Base-by-base conservation (phyloP, 768 basidiomycete genomes). In the Pulveroboletus sp. region DNA sequence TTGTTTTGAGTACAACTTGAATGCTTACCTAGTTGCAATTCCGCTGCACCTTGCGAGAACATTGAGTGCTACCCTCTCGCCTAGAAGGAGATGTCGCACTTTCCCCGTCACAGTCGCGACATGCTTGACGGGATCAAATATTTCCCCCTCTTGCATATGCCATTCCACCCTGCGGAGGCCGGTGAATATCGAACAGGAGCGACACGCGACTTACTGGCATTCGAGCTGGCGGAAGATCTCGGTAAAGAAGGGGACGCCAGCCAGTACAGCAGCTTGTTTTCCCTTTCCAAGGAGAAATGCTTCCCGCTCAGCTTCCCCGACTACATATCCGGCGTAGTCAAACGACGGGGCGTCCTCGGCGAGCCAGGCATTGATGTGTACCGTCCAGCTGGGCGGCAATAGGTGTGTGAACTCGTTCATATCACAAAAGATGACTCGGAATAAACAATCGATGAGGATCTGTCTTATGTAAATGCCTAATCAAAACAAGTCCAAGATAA, bases 241-340 rank as follows among this genome's bases (percentile, higher is more conserved):
- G 31, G 88, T 86, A 61, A 98, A 90, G 71, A 99, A 98, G 0
- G 95, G 97, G 9, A 85, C 88, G 43, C 97, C 97, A 11, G 97
- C 97, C 8, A 99, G 79, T 23, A 98, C 85, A 20, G 82, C 81
- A 16, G 77, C 57, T 47, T 82, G 76, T 43, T 82, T 81, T 50
- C 91, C 92, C 72, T 99, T 98, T 41, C 94, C 95, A 58, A 92
- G 78, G 16, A 98, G 79, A 63, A 84, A 87, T 7, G 97, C 97
- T 64, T 89, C 85, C 35, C 92, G 83, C 32, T 79, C 72, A 7
- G 79, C 86, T 63, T 98, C 94, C 13, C 95, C 95, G 9, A 99
- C 95, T 40, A 98, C 92, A 62, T 88, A 95, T 2, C 95, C 95
- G 33, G 89, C 94, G 56, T 92, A 97, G 69, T 99, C 95, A 58